Base-by-base conservation (phyloP, 805 yeast species). In the Wickerhamomyces strasburgensis region DNA sequence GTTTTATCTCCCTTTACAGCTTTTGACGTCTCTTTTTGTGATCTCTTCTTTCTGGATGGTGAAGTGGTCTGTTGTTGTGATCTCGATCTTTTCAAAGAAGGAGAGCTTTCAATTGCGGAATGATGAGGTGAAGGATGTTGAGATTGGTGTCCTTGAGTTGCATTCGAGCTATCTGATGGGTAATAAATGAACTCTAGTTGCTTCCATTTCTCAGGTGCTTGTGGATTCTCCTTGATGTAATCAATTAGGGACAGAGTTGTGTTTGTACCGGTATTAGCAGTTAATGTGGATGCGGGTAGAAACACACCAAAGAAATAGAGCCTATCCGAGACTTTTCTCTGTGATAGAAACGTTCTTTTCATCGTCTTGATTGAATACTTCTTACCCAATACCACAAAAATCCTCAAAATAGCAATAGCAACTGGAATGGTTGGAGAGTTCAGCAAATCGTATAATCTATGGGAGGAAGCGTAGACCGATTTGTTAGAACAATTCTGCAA, bases 401-500 rank as follows among this genome's bases (percentile, higher is more conserved):
- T 80, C 40, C 73, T 76, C 49, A 86, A 60, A 0, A 87, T 79
- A 3, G 72, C 65, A 15, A 79, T 59, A 37, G 80, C 69, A 7
- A 88, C 73, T 16, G 69, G 68, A 21, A 82, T 59, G 7, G 82
- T 74, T 13, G 80, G 78, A 13, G 81, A 69, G 38, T 72, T 72
- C 31, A 86, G 53, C 43, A 88, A 60, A 29, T 66, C 64, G 40
- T 69, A 75, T 38, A 88, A 67, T 26, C 79, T 65, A 34, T 80
- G 81, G 14, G 74, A 61, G 15, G 87, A 78, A n/a, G 78, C 65
- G 56, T 84, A 88, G 17, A 84, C 67, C 34, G 73, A 71, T 43
- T 85, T 69, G 49, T 80, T 79, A 19, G 78, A 67, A 37, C 93
- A 81, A 48, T 83, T 76, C 28, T 80, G 84, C 31, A 89, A 61